Evolutionary conservation across 2,329 filamentous ascomycete species (phyloP).

Genomic region (Nannizzia gypsea): DNA sequence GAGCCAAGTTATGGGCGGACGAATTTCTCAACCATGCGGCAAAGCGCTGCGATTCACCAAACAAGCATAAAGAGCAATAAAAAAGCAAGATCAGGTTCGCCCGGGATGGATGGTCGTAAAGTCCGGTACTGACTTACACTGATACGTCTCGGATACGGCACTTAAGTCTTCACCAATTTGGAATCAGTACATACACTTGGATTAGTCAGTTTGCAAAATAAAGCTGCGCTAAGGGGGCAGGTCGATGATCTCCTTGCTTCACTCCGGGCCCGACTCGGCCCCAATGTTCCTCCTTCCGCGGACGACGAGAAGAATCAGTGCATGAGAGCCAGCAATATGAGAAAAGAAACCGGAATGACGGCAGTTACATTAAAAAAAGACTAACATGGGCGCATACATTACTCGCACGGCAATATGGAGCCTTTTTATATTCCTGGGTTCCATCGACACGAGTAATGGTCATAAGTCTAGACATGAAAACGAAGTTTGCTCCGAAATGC

Average conservation of each 20-base stretch:
- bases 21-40: background rate
- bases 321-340: background rate
- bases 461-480: too few relatives aligned
- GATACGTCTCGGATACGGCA: slow-evolving; percentile 1
- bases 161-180: background rate
- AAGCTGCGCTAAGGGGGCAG: background rate
- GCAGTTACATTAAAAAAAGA: background rate
- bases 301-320: background rate
- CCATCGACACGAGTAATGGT: too few relatives aligned
- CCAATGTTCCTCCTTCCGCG: background rate
- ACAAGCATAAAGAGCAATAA: background rate
- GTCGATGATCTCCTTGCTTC: background rate
- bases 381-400: too few relatives aligned
- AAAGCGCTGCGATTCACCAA: slow-evolving; percentile 1
- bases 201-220: background rate
- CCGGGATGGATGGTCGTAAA: background rate
- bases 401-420: too few relatives aligned
- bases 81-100: background rate
- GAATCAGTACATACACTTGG: background rate
- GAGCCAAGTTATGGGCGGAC: background rate
- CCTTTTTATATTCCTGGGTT: too few relatives aligned
- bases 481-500: too few relatives aligned
- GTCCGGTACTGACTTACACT: background rate
- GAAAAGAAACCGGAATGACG: background rate
- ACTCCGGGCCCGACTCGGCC: background rate